Evolutionary conservation across 805 yeast species (phyloP), one percentile per base, ranked within the genome.

Genomic region (Sugiyamaella boreocaroliniensis): DNA sequence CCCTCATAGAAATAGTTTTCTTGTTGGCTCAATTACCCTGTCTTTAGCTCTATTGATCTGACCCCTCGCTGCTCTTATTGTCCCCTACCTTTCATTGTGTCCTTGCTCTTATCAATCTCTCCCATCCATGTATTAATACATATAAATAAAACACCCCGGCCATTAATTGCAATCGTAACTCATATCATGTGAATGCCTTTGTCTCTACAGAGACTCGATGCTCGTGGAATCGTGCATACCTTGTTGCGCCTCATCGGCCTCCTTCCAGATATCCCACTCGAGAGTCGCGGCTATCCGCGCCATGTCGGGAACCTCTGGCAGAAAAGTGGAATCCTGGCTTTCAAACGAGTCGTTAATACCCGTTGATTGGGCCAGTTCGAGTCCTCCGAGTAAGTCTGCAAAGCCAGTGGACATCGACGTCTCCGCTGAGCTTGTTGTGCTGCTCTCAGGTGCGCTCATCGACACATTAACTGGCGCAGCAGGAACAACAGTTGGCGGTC

Each of bases 251-350:
- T 32, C 37, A 32, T 32, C 37, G n/a, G 37, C 37, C 34, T 51
- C 54, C 18, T 51, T 51, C 48, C 48, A 41, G 18, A 47, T 45
- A 34, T 51, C 54, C 54, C 54, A 51, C 34, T 43, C 40, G 12
- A 51, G 29, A 4, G 50, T 29, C 11, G 48, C 51, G 11, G 44
- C 51, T 5, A 51, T 26, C 41, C 49, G 32, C 7, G 37, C 50
- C 14, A 47, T 16, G 9, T 49, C 52, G 29, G 22, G 19, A 14
- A 14, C 37, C n/a, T 32, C 37, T 43, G 34, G 32, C 4, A 42
- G 43, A 18, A 19, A 18, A 11, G 20, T 20, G 14, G 44, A 41
- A n/a, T 41, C 44, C 14, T 20, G 26, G 20, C 44, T 20, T 4
- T 18, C 44, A 18, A 41, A 41, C 12, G 14, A 12, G 44, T 41